phyloP scores from a whole-genome alignment of 495 filamentous ascomycete species.

The Thermochaetoides thermophila region DNA sequence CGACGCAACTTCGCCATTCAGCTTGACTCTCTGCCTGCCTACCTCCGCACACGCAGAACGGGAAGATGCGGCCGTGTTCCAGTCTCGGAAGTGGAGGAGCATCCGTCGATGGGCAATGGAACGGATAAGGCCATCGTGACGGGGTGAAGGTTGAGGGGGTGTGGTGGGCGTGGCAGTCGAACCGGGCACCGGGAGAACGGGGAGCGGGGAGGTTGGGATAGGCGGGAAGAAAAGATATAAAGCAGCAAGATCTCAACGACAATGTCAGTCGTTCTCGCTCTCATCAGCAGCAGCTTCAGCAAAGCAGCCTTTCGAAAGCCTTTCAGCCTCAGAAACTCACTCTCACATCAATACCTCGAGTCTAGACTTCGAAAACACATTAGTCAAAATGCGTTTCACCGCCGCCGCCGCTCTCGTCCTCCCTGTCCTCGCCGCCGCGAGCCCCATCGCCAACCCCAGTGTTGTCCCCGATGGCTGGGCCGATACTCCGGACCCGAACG shows the following conservation, averaged over 20 bases:
- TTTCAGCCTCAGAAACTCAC: slow-evolving; percentile 3
- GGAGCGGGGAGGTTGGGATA: not conserved
- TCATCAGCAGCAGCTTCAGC: not conserved
- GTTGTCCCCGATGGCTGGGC: slow-evolving; percentile 16
- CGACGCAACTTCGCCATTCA: no score
- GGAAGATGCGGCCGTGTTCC: slow-evolving; percentile 6
- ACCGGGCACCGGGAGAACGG: not conserved
- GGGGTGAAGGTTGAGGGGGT: not conserved
- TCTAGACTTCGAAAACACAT: slow-evolving; percentile 3
- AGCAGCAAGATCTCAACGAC: no score
- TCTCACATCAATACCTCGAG: not conserved
- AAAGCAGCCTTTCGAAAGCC: slow-evolving; percentile 7
- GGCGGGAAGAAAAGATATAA: slow-evolving; percentile 4
- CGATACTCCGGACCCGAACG: slow-evolving; percentile 22
- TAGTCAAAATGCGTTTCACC: slow-evolving; percentile 33
- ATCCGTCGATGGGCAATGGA: no score
- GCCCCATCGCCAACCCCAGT: slow-evolving; percentile 20
- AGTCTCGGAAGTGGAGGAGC: no score
- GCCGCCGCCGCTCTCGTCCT: slow-evolving; percentile 30
- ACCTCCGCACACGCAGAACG: slow-evolving; percentile 15
- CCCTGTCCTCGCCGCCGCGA: slow-evolving; percentile 32
- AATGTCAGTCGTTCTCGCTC: not conserved
- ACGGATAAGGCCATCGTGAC: not conserved
- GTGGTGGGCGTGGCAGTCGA: no score
- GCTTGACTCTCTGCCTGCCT: slow-evolving; percentile 5